phyloP scores from a whole-genome alignment of 2,329 filamentous ascomycete genomes.

The Calonectria hongkongensis region DNA sequence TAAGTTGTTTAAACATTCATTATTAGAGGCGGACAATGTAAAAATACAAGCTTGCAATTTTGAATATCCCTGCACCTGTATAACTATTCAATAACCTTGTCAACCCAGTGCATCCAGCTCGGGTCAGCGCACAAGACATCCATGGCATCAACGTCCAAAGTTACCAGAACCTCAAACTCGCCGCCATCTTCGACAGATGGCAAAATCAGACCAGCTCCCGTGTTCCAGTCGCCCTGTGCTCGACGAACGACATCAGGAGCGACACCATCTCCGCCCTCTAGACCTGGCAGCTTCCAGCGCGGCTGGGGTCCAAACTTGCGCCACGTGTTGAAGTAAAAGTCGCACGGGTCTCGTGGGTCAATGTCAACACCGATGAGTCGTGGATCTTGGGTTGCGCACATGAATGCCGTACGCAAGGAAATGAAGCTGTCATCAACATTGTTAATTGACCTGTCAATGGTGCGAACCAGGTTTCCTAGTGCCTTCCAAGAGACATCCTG shows the following conservation, averaged over 20 bases:
- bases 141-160: conserved; percentile 25
- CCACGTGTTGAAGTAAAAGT: conserved; percentile 34
- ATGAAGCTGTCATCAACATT: conserved; percentile 12
- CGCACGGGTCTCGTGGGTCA: conserved; percentile 20
- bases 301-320: conserved; percentile 4
- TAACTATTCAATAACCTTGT: not conserved
- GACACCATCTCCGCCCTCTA: not conserved
- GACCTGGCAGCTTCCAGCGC: conserved; percentile 7
- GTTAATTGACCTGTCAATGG: not conserved
- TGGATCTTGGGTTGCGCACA: conserved; percentile 5
- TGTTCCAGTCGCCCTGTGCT: conserved; percentile 19
- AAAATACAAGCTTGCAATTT: not conserved
- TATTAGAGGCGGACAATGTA: not conserved
- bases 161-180: conserved; percentile 13
- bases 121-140: conserved; percentile 9
- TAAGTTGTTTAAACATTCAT: no score
- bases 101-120: conserved; percentile 20
- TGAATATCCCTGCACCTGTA: no score
- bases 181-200: not conserved
- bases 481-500: not conserved
- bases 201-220: conserved; percentile 17
- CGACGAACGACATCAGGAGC: conserved; percentile 3
- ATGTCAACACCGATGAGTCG: conserved; percentile 6
- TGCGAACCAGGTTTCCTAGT: not conserved
- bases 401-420: not conserved